These are phyloP conservation scores for Blastobotrys terrestris DNA, from an alignment of 805 yeast species.

Conservation along the genomic window DNA sequence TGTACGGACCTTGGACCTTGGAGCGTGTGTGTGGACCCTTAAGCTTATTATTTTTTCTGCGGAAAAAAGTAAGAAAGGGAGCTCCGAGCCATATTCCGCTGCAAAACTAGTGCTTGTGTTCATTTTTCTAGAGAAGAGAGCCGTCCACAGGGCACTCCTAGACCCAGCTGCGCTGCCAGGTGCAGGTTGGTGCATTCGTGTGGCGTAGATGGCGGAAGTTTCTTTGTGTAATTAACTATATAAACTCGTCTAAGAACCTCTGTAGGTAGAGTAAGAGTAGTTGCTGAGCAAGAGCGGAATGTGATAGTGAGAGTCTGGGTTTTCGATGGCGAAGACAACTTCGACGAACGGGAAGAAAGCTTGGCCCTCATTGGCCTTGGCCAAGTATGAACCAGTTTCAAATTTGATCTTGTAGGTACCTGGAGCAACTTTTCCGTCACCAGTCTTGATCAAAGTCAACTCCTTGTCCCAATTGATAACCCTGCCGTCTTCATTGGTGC, in stretches of 20 bases:
- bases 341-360: conserved; percentile 89
- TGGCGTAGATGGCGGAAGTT: too few relatives aligned
- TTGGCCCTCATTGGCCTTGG: conserved; percentile 27
- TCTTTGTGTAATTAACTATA: too few relatives aligned
- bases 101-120: too few relatives aligned
- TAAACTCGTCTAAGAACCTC: conserved; percentile 57
- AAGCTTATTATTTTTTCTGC: too few relatives aligned
- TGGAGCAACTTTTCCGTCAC: conserved; percentile 34
- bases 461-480: conserved; percentile 54
- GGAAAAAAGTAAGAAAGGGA: too few relatives aligned
- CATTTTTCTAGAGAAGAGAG: too few relatives aligned
- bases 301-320: conserved; percentile 77
- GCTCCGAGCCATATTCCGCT: too few relatives aligned
- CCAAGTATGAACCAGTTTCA: conserved; percentile 64
- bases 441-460: conserved; percentile 35
- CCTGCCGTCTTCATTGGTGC: conserved; percentile 78
- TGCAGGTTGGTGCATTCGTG: too few relatives aligned
- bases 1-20: too few relatives aligned
- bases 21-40: too few relatives aligned
- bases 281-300: conserved; percentile 80
- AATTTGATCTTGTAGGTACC: conserved; percentile 76
- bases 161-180: too few relatives aligned
- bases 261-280: conserved; percentile 83
- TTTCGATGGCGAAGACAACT: conserved; percentile 59
- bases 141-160: too few relatives aligned